Base-by-base conservation (phyloP, 495 filamentous ascomycete genomes). In the Aspergillus biplanus region DNA sequence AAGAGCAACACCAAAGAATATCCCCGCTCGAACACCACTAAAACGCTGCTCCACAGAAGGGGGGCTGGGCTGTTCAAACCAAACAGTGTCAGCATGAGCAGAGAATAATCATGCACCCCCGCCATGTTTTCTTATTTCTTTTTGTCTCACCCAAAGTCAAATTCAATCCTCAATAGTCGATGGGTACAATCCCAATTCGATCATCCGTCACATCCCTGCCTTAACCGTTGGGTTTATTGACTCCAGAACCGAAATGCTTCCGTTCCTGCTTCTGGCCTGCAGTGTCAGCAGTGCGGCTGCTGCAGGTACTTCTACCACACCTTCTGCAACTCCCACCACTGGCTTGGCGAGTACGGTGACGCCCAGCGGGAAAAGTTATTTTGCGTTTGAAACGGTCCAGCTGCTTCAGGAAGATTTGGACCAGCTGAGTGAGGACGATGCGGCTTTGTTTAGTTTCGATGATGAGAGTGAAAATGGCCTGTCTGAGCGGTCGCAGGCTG, bases 361-460 rank as follows among this genome's bases (percentile, higher is more conserved):
- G 13, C 37, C 37, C 37, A 31, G 31, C 31, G 18, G 49, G 5
- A 52, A 52, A 46, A 9, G 56, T 37, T 42, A 58, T 46, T 58
- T 58, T 58, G 56, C 33, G 21, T 58, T 46, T 13, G 56, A 58
- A 35, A 32, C 21, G 5, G 18, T 32, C 56, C 56, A 35, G 44
- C 37, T 58, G 16, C 56, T 42, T 11, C 18, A 33, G 16, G 31
- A 27, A 27, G 56, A 58, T 58, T 21, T 58, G 33, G 27, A 58
- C 13, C 18, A 42, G 18, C 56, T 58, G 11, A 47, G 46, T 5
- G 35, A 47, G 35, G 4, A 6, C 12, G 56, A 58, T 33, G 42
- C 42, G 13, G 53, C 52, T 0, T 42, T 63, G 42, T 63, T 63
- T n/a, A 18, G 48, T 8, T 57, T 56, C 15, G 60, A 46, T 18